These are phyloP conservation scores for Yamadazyma kanchanaburiensis DNA, from an alignment of 1,139 yeast genomes.

Conservation along the genomic window DNA sequence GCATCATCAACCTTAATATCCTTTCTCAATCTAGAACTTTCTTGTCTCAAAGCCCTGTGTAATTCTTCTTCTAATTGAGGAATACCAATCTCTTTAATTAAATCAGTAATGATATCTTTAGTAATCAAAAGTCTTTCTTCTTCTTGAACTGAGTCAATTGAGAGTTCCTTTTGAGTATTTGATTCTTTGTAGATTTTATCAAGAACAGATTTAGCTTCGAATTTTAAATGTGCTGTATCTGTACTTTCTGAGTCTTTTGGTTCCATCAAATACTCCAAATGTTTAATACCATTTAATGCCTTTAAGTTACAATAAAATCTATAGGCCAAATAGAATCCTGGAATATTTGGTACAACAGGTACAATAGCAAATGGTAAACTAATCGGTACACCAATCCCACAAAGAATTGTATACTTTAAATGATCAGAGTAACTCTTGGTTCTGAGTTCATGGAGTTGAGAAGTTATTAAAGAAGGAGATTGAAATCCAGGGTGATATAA, in stretches of 20 bases:
- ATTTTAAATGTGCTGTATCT: constrained; percentile 14
- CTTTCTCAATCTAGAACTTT: constrained; percentile 25
- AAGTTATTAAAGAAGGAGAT: constrained; percentile 25
- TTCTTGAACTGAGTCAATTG: constrained; percentile 13
- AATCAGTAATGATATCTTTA: constrained; percentile 27
- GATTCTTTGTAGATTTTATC: constrained; percentile 8
- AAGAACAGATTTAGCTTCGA: constrained; percentile 13
- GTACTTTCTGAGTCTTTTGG: constrained; percentile 11
- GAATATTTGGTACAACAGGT: constrained; percentile 93
- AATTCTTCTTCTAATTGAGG: constrained; percentile 38
- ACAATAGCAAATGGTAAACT: constrained; percentile 76
- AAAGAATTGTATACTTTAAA: constrained; percentile 32
- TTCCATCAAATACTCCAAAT: constrained; percentile 50
- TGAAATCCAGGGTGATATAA: constrained; percentile 42
- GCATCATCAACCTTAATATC: constrained; percentile 17
- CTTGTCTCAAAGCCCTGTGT: constrained; percentile 47
- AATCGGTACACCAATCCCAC: constrained; percentile 68
- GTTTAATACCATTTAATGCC: constrained; percentile 74
- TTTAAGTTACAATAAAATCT: constrained; percentile 82
- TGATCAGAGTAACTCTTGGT: constrained; percentile 27
- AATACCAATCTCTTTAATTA: constrained; percentile 27
- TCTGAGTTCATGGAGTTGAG: constrained; percentile 29
- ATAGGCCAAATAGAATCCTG: constrained; percentile 83
- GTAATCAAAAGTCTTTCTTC: constrained; percentile 31
- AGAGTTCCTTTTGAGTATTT: constrained; percentile 8